Evolutionary conservation across 176 grass and related monocot genomes (phyloP).

Genomic region (Rhipidocladum racemiflorum): DNA sequence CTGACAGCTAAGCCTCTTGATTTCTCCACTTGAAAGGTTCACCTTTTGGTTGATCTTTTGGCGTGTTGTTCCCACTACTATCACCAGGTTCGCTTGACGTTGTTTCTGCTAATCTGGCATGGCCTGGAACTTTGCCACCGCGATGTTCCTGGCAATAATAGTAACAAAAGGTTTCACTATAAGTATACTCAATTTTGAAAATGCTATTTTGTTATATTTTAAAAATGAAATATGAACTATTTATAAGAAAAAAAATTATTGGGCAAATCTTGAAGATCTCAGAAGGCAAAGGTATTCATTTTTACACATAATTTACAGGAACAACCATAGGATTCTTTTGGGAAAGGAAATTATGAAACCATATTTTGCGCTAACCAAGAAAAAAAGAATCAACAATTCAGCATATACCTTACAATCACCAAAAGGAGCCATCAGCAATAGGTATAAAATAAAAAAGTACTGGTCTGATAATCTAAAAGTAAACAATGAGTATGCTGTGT

Average conservation of each 20-base stretch:
- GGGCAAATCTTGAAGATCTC: neutral
- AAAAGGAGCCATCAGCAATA: neutral
- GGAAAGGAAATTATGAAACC: neutral
- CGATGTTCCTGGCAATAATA: slow-evolving; percentile 54
- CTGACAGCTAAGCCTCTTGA: slow-evolving; percentile 35
- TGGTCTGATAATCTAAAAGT: neutral
- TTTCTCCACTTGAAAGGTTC: slow-evolving; percentile 62
- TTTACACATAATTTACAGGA: neutral
- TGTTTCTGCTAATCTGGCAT: slow-evolving; percentile 47
- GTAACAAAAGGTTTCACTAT: neutral
- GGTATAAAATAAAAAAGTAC: neutral
- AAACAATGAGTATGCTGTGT: neutral
- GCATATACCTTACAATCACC: neutral
- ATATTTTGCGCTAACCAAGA: neutral
- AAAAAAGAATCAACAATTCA: neutral
- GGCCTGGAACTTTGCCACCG: slow-evolving; percentile 53
- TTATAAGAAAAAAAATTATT: neutral
- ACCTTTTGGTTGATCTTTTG: slow-evolving; percentile 24
- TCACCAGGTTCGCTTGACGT: slow-evolving; percentile 42
- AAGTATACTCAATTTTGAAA: neutral
- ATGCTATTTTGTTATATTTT: neutral
- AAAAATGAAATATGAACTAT: neutral
- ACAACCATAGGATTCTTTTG: neutral
- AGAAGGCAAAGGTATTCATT: neutral
- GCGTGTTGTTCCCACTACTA: slow-evolving; percentile 47